phyloP scores from a whole-genome alignment of 2,329 filamentous ascomycete species.

The Sclerotiophoma versabilis region DNA sequence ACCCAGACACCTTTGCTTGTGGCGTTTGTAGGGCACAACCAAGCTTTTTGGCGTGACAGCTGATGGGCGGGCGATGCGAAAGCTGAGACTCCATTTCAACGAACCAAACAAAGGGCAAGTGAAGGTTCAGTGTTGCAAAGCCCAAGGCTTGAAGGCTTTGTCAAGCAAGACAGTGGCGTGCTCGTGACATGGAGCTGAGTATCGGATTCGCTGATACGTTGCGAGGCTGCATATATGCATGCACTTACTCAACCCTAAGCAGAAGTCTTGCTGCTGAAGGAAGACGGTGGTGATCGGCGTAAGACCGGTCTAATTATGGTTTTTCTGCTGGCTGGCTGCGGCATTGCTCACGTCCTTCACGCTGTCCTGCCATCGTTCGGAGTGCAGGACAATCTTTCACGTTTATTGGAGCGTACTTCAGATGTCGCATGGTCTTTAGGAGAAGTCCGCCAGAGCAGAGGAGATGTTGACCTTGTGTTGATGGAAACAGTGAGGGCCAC shows the following conservation, averaged over 20 bases:
- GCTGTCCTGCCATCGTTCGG: not conserved
- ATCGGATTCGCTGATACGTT: not conserved
- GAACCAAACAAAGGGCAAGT: conserved; percentile 3
- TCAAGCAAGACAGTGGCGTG: conserved; percentile 2
- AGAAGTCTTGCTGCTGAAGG: conserved; percentile 5
- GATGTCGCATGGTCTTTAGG: not conserved
- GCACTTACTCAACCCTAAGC: too few relatives aligned
- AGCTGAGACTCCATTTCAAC: conserved; percentile 2
- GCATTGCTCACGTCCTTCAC: not conserved
- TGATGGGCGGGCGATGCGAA: conserved; percentile 3
- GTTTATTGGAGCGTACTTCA: not conserved
- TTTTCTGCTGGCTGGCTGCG: not conserved
- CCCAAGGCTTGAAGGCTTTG: not conserved
- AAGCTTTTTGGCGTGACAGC: conserved; percentile 9
- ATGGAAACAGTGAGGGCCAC: not conserved
- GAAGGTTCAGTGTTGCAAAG: not conserved
- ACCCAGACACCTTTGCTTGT: not conserved
- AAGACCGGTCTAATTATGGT: not conserved
- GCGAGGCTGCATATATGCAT: conserved; percentile 1
- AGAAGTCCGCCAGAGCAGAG: not conserved
- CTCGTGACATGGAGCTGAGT: not conserved
- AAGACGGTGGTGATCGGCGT: not conserved
- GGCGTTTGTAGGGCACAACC: not conserved
- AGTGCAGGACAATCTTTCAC: too few relatives aligned
- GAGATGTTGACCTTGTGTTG: not conserved